A percentile compares a stretch with the other conserved stretches of the same genome.
Evolutionary conservation across 768 basidiomycete genomes (phyloP).

Genomic region (Russula ochroleuca): DNA sequence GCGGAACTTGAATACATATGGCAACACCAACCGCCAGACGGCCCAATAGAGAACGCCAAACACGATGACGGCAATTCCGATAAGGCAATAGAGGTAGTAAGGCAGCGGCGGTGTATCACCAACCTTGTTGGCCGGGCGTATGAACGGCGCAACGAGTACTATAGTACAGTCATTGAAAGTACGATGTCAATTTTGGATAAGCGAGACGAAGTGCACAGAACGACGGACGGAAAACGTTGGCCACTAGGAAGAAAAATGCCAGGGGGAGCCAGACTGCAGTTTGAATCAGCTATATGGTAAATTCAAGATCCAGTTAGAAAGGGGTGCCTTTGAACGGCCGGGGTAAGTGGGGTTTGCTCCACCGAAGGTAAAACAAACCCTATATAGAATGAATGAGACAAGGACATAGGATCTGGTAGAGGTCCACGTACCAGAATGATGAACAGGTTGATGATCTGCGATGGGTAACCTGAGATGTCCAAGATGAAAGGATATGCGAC

Average conservation of each 20-base stretch:
- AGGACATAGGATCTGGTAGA: background rate
- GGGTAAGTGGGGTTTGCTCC: conserved; percentile 42
- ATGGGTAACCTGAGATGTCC: conserved; percentile 51
- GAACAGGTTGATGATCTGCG: conserved; percentile 54
- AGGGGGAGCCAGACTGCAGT: conserved; percentile 52
- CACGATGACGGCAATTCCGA: conserved; percentile 48
- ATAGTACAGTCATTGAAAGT: conserved; percentile 19
- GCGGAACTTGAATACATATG: conserved; percentile 46
- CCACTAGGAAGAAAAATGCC: conserved; percentile 50
- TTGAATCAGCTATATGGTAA: conserved; percentile 14
- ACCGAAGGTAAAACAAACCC: conserved; percentile 56
- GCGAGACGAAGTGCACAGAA: background rate
- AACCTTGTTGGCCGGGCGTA: conserved; percentile 48
- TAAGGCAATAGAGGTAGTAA: conserved; percentile 55
- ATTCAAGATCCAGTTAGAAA: background rate
- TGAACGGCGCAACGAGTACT: conserved; percentile 54
- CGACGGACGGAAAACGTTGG: conserved; percentile 47
- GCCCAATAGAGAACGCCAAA: conserved; percentile 52
- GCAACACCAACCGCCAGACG: conserved; percentile 47
- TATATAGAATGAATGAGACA: conserved; percentile 23
- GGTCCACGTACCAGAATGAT: conserved; percentile 44
- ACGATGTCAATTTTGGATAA: background rate
- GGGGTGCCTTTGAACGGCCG: conserved; percentile 48
- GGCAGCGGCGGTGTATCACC: conserved; percentile 62
- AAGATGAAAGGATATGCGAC: conserved; percentile 61